A percentile compares a stretch with the other conserved stretches of the same genome.
Evolutionary conservation across 2,329 filamentous ascomycete genomes (phyloP).

Genomic region (Rachicladosporium sp.): DNA sequence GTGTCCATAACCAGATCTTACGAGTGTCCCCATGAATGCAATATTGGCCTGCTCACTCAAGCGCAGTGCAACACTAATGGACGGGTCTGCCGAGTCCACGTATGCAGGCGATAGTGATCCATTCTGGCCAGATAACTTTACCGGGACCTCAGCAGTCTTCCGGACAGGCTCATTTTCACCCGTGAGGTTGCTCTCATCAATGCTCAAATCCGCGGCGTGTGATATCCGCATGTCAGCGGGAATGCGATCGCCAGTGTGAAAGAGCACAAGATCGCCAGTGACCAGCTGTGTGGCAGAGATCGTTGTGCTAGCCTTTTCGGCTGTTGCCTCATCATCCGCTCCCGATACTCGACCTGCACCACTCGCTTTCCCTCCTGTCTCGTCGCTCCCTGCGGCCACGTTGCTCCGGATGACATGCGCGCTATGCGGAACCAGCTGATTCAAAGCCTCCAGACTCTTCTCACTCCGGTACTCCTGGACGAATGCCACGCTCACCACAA

Average conservation of each 20-base stretch:
- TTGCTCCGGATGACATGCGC: constrained; percentile 71
- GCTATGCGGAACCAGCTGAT: constrained; percentile 84
- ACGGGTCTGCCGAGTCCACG: constrained; percentile 45
- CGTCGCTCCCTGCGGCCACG: constrained; percentile 20
- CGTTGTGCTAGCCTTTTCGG: constrained; percentile 66
- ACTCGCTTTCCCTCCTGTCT: constrained; percentile 35
- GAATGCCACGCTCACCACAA: constrained; percentile 91
- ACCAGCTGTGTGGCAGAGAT: constrained; percentile 81
- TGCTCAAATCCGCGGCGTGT: constrained; percentile 74
- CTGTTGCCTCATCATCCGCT: constrained; percentile 44
- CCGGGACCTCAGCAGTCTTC: constrained; percentile 56
- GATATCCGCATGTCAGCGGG: constrained; percentile 93
- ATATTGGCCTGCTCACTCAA: constrained; percentile 75
- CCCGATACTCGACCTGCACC: constrained; percentile 29
- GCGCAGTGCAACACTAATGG: constrained; percentile 51
- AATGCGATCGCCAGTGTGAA: constrained; percentile 91
- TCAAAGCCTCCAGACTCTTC: constrained; percentile 90
- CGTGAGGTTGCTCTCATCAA: constrained; percentile 93
- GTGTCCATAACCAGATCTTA: constrained; percentile 88
- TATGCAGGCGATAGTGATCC: constrained; percentile 39
- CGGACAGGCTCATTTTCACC: constrained; percentile 90
- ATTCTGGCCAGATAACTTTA: constrained; percentile 13
- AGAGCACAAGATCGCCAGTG: constrained; percentile 82
- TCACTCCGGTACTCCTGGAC: constrained; percentile 96
- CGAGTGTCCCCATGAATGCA: constrained; percentile 94